phyloP scores from a whole-genome alignment of 768 basidiomycete genomes.

The Strobilomyces echinocephalus region DNA sequence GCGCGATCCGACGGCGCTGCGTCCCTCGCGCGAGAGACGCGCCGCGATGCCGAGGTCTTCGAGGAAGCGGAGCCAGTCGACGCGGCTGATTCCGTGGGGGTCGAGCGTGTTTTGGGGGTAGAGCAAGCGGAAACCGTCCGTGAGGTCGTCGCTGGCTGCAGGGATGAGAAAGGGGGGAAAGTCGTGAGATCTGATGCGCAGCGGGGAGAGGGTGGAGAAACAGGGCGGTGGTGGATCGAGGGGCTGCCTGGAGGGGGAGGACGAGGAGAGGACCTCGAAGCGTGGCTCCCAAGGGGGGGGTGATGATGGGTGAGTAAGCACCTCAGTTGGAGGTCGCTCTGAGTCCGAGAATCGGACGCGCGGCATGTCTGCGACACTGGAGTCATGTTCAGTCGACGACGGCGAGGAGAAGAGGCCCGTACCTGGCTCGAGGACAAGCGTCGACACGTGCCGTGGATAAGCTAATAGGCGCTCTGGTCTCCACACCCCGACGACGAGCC shows the following conservation, averaged over 20 bases:
- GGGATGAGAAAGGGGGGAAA: constrained; percentile 28
- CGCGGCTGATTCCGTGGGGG: constrained; percentile 23
- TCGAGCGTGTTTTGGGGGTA: constrained; percentile 26
- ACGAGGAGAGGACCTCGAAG: constrained; percentile 19
- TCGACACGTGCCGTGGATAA: constrained; percentile 8
- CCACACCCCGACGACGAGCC: not conserved
- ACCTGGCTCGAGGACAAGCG: not conserved
- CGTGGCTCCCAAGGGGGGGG: constrained; percentile 29
- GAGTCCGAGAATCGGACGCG: constrained; percentile 1
- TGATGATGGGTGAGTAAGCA: not conserved
- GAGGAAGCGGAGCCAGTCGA: constrained; percentile 30
- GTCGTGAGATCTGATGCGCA: constrained; percentile 23
- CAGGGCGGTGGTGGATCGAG: constrained; percentile 30
- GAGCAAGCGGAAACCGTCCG: constrained; percentile 24
- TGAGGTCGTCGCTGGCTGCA: constrained; percentile 17
- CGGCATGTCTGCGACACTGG: constrained; percentile 11
- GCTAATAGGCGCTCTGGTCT: not conserved
- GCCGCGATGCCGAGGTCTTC: constrained; percentile 27
- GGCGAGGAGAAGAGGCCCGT: not conserved
- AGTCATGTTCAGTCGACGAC: not conserved
- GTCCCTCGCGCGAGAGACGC: constrained; percentile 20
- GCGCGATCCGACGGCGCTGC: constrained; percentile 22
- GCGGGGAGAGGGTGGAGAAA: constrained; percentile 26
- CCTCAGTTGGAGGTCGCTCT: too few relatives aligned
- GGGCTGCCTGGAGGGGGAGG: constrained; percentile 11